Percentiles rank a stretch among this genome's conserved stretches.
Conservation (phyloP, 345 rosid genomes). For the Salix brachista region DNA sequence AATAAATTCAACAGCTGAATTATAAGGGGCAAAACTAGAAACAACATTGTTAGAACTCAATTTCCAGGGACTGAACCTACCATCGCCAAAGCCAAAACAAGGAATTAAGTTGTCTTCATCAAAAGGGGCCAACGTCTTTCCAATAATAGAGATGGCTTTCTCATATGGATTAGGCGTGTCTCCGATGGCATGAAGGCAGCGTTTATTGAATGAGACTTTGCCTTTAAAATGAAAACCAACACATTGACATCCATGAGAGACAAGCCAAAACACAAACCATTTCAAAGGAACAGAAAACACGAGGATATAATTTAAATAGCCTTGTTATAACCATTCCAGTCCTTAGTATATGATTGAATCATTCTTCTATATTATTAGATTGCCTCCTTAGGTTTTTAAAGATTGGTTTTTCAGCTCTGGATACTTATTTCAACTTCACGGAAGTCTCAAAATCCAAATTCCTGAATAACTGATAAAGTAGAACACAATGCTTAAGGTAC, state of each 20-base stretch:
- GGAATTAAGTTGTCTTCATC: conserved; percentile 86
- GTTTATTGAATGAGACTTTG: conserved; percentile 48
- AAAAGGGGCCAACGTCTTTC: conserved; percentile 73
- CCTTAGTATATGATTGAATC: not conserved
- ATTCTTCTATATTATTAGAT: not conserved
- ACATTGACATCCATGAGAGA: conserved; percentile 10
- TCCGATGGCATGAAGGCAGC: conserved; percentile 57
- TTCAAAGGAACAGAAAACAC: not conserved
- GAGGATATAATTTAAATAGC: not conserved
- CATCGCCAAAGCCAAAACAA: conserved; percentile 88
- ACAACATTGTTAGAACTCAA: not conserved
- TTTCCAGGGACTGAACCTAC: conserved; percentile 19
- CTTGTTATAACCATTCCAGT: not conserved
- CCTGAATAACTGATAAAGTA: not conserved
- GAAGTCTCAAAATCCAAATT: not conserved
- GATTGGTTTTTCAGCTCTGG: not conserved
- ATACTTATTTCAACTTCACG: not conserved
- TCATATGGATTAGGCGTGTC: conserved; percentile 71
- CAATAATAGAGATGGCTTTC: conserved; percentile 66
- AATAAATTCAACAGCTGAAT: not conserved
- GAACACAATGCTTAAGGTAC: not conserved
- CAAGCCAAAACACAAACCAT: not conserved
- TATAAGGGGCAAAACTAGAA: not conserved
- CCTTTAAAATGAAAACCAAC: conserved; percentile 32
- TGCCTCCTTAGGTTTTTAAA: not conserved